Evolutionary conservation across 2,329 filamentous ascomycete genomes (phyloP), one percentile per base, ranked within the genome.

Genomic region (Chrysoporthe austroafricana): DNA sequence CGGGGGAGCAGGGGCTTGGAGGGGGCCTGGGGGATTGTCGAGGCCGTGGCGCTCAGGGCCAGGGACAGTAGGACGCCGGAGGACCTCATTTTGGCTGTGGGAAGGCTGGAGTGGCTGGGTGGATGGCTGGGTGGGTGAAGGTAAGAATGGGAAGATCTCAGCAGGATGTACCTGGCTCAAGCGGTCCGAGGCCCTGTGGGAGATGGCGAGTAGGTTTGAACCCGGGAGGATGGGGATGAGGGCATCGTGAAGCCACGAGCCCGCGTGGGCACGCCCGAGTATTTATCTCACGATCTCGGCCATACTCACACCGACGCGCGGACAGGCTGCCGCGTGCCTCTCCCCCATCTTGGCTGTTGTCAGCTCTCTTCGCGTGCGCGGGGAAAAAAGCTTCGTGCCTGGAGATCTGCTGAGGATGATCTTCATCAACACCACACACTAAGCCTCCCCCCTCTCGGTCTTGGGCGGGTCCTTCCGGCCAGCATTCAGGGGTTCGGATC

Each of bases 31-130:
- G 42, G 34, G 13, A 60, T 36, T 5, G 60, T 18, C 7, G 21
- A 50, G 57, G 34, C 34, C 34, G 34, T 8, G 13, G 57, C 48
- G 34, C 46, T 60, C 16, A 65, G 57, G 62, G 57, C 48, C n/a
- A 65, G 57, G n/a, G 39, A 34, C 5, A 58, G 34, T 32, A 68
- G 48, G 13, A 48, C 14, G 39, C n/a, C 43, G 42, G 16, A 32
- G 62, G 58, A 50, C 66, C 64, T 68, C 66, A 68, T 68, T 0
- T 5, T 65, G 46, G 32, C 39, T 32, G 32, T 3, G n/a, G 18
- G 42, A 11, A 13, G 4, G 16, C 5, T 13, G 34, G 50, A 16
- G 50, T 56, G 26, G 9, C 36, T 56, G n/a, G 2, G 34, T 56
- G 21, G 1, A 16, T 16, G 44, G 3, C 14, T 21, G 18, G 18